phyloP scores from a whole-genome alignment of 108 stramenopile genomes.

The Licmophora abbreviata region DNA sequence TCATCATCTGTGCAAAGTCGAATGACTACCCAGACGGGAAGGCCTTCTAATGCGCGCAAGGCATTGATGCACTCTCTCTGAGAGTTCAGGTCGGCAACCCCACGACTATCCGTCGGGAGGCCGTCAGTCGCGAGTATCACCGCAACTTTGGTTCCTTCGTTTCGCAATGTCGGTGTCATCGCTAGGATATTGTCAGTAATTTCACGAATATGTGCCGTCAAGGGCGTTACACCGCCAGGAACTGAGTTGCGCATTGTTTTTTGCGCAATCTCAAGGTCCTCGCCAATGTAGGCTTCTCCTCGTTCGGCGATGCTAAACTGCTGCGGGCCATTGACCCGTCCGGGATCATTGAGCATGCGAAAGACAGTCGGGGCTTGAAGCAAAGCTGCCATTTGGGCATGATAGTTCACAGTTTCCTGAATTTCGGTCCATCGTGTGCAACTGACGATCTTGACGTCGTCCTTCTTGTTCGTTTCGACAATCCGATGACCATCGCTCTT shows the following conservation, averaged over 20 bases:
- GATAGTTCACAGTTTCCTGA: conserved; percentile 40
- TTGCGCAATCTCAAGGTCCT: conserved; percentile 14
- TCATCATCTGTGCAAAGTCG: conserved; percentile 88
- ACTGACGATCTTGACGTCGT: conserved; percentile 30
- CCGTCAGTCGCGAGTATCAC: conserved; percentile 86
- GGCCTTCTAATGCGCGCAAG: conserved; percentile 54
- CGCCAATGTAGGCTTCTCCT: conserved; percentile 7
- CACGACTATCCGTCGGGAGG: conserved; percentile 60
- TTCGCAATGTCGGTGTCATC: conserved; percentile 30
- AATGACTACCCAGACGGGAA: conserved; percentile 81
- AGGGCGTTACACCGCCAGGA: conserved; percentile 73
- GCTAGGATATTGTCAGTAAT: conserved; percentile 49
- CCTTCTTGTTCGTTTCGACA: conserved; percentile 24
- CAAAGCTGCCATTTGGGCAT: conserved; percentile 38
- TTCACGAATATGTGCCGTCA: conserved; percentile 59
- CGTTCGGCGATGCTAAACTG: conserved; percentile 37
- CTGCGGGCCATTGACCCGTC: conserved; percentile 28
- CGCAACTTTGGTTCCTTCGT: conserved; percentile 60
- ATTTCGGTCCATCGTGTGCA: conserved; percentile 71
- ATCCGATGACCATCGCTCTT: conserved; percentile 73
- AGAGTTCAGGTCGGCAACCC: conserved; percentile 13
- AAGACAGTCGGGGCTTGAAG: conserved; percentile 52
- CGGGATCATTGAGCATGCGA: conserved; percentile 61
- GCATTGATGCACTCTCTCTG: conserved; percentile 34
- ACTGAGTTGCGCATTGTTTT: conserved; percentile 38